Base-by-base conservation (phyloP, 352 stramenopile species). In the Globisporangium middletonii region DNA sequence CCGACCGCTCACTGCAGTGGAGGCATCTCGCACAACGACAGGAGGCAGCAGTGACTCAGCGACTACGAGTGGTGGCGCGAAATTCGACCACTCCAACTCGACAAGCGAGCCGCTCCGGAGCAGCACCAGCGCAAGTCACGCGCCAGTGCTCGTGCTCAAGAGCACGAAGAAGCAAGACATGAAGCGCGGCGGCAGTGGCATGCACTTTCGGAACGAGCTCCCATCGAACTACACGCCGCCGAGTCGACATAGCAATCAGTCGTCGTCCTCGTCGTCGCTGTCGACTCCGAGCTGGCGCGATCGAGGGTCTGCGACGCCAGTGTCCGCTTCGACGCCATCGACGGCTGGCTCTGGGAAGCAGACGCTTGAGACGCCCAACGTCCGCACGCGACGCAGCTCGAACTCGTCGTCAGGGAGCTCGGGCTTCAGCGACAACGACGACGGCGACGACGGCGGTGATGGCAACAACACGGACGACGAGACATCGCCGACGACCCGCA, bases 171-270 rank as follows among this genome's bases (percentile, higher is more conserved):
- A 74, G 23, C 35, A 61, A 11, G 53, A 54, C 3, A 28, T 30
- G 42, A 45, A 71, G 23, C 33, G 58, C 8, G 50, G 50, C 1
- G 47, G 28, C 30, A 26, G 74, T 37, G 80, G 79, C 5, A 89
- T 91, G 81, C 81, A 88, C 45, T 91, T 85, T 52, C 77, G 81
- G 42, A 91, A 91, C 45, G 73, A 81, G 9, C 56, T 91, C 18
- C 81, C 81, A 12, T 28, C 75, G 3, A 88, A 88, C 50, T 91
- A 86, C 60, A 74, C 76, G 1, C 75, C 71, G 3, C 67, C 69
- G 16, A 67, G 63, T 53, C 55, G 53, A 12, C 38, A 50, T 46
- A 68, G 64, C 38, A 62, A 51, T 35, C 50, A 51, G 27, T 30
- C 53, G 8, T 30, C 44, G 3, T 27, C 37, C 2, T 37, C 37